Evolutionary conservation across 139 green algal genomes (phyloP).

Genomic region (Tetratostichococcus sp.): DNA sequence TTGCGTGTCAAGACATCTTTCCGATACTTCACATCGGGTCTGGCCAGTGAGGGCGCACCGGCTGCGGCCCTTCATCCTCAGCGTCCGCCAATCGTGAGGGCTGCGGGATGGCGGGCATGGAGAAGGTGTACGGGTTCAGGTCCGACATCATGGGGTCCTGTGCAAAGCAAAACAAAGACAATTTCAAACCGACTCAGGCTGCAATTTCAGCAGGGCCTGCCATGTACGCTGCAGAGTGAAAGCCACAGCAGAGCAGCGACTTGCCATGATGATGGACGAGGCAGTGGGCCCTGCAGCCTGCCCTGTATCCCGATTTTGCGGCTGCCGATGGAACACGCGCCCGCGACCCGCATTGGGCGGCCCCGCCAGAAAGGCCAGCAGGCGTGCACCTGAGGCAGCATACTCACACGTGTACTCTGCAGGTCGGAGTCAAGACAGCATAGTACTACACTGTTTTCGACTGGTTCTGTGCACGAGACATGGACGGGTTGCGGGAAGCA

Average conservation of each 20-base stretch:
- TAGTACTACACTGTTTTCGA: too few relatives aligned
- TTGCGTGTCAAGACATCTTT: too few relatives aligned
- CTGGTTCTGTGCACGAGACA: too few relatives aligned
- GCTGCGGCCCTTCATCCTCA: neutral
- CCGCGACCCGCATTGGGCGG: slow-evolving; percentile 59
- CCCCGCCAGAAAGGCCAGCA: slow-evolving; percentile 66
- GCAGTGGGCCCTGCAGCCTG: neutral
- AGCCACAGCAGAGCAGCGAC: too few relatives aligned
- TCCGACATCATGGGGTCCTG: slow-evolving; percentile 12
- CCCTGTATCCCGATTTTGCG: neutral
- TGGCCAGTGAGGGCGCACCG: neutral
- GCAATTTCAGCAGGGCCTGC: too few relatives aligned
- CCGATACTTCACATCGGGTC: too few relatives aligned
- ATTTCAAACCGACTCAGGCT: too few relatives aligned
- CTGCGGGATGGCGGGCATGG: neutral
- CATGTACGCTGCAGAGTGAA: too few relatives aligned
- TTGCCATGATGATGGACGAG: neutral
- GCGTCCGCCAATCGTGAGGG: neutral
- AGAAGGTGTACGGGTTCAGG: slow-evolving; percentile 17
- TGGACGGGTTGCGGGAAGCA: too few relatives aligned
- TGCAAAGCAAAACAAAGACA: too few relatives aligned
- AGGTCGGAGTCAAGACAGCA: too few relatives aligned
- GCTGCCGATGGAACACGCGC: slow-evolving; percentile 33
- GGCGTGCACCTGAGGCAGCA: slow-evolving; percentile 42
- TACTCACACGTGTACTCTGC: slow-evolving; percentile 14